phyloP scores from a whole-genome alignment of 169 alveolate species.

The Sarcocystis neurona region DNA sequence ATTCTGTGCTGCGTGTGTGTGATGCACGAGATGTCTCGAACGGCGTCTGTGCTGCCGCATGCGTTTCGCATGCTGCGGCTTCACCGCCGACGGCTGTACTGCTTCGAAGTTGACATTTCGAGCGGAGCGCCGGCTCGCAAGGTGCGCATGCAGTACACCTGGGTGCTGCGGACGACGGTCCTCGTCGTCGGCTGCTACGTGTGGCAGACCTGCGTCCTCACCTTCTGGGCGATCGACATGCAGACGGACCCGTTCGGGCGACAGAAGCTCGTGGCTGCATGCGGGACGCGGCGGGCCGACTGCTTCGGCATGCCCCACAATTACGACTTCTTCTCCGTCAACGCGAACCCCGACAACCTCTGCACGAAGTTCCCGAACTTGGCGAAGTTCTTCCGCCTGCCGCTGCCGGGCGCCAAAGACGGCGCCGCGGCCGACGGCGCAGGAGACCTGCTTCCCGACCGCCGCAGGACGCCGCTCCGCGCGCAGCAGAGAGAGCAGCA shows the following conservation, averaged over 20 bases:
- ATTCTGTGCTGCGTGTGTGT: slow-evolving; percentile 44
- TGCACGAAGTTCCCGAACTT: slow-evolving; percentile 21
- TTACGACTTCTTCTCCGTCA: slow-evolving; percentile 47
- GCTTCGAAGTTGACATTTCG: slow-evolving; percentile 64
- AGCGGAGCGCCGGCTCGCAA: slow-evolving; percentile 56
- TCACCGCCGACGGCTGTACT: slow-evolving; percentile 57
- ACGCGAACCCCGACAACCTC: slow-evolving; percentile 58
- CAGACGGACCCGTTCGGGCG: slow-evolving; percentile 41
- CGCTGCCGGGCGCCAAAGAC: not conserved
- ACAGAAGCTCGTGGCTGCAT: slow-evolving; percentile 41
- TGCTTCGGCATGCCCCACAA: slow-evolving; percentile 52
- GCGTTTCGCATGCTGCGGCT: slow-evolving; percentile 61
- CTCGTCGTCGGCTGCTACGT: slow-evolving; percentile 58
- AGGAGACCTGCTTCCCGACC: not conserved
- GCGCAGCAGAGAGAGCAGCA: not conserved
- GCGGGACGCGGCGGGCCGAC: slow-evolving; percentile 49
- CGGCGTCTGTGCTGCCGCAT: slow-evolving; percentile 62
- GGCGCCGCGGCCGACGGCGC: not conserved
- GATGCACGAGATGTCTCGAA: slow-evolving; percentile 56
- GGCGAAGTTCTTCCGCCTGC: not conserved
- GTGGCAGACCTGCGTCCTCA: slow-evolving; percentile 60
- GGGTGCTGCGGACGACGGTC: slow-evolving; percentile 60
- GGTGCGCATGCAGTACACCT: slow-evolving; percentile 62
- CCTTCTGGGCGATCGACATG: slow-evolving; percentile 54
- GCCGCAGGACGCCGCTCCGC: not conserved